A percentile compares a stretch with the other conserved stretches of the same genome.
Evolutionary conservation across 108 stramenopile genomes (phyloP).

Genomic region (Phaeodactylum tricornutum): DNA sequence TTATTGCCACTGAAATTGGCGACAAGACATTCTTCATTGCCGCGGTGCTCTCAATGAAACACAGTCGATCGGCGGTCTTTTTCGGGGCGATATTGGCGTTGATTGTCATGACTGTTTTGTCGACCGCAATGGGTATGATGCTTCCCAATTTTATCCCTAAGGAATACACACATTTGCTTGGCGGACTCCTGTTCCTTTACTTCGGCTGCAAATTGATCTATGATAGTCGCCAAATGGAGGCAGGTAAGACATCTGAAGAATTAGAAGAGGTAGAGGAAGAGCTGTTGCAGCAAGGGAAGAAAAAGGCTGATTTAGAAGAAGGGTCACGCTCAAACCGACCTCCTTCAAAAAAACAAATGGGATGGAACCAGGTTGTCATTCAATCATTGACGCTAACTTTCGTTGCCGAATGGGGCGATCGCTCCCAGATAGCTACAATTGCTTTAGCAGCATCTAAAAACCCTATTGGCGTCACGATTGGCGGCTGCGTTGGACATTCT

Average conservation of each 20-base stretch:
- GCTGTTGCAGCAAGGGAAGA: constrained; percentile 50
- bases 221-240: constrained; percentile 77
- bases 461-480: constrained; percentile 90
- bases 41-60: constrained; percentile 93
- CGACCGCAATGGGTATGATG: constrained; percentile 85
- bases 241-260: constrained; percentile 85
- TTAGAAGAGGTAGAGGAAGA: constrained; percentile 98
- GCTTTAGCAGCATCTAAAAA: constrained; percentile 95
- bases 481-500: constrained; percentile 94
- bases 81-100: constrained; percentile 84
- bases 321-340: constrained; percentile 1
- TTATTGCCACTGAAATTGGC: constrained; percentile 98
- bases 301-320: constrained; percentile 37
- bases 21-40: constrained; percentile 99
- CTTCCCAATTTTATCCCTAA: constrained; percentile 82
- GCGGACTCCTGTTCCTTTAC: constrained; percentile 91
- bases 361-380: constrained; percentile 59
- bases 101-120: constrained; percentile 92
- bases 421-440: constrained; percentile 99
- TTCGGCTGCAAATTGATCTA: constrained; percentile 91
- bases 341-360: constrained; percentile 5
- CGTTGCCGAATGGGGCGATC: constrained; percentile 99
- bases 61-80: constrained; percentile 87
- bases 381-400: constrained; percentile 95
- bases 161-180: constrained; percentile 91